Conservation (phyloP, 2,329 filamentous ascomycete species). For the Bipolaris oryzae region DNA sequence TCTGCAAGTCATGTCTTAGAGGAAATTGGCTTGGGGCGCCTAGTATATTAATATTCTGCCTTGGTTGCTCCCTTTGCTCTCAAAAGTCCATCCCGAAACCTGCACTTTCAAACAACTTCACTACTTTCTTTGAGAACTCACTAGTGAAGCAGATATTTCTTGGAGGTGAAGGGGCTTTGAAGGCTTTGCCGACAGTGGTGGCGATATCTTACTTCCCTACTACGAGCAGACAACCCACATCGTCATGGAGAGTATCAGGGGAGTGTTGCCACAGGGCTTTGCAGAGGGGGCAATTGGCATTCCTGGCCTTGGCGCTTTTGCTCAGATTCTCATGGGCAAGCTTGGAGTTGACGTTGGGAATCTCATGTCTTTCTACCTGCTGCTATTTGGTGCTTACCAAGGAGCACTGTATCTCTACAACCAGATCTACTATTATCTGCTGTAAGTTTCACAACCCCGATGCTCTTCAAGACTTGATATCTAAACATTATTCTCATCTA, state of each 20-base stretch:
- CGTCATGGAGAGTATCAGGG: conserved; percentile 3
- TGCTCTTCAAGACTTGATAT: conserved; percentile 31
- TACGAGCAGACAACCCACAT: too few relatives aligned
- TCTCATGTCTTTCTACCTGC: conserved; percentile 52
- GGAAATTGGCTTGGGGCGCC: neutral
- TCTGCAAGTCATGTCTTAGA: neutral
- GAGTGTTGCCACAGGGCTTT: conserved; percentile 6
- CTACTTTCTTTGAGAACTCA: neutral
- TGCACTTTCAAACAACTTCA: neutral
- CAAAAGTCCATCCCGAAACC: neutral
- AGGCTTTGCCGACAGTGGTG: too few relatives aligned
- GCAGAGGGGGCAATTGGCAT: conserved; percentile 6
- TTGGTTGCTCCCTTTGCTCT: neutral
- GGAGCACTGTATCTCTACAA: conserved; percentile 47
- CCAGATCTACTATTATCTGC: conserved; percentile 17
- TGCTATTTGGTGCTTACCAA: conserved; percentile 51
- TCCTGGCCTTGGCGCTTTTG: conserved; percentile 6
- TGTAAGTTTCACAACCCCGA: conserved; percentile 7
- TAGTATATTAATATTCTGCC: neutral
- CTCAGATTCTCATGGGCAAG: conserved; percentile 9
- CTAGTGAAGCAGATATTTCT: neutral
- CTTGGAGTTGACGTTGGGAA: conserved; percentile 56
- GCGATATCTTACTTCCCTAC: neutral
- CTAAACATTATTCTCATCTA: neutral
- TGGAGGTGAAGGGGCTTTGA: neutral